phyloP scores from a whole-genome alignment of 106 monocot species.

The Iris macrosiphon region DNA sequence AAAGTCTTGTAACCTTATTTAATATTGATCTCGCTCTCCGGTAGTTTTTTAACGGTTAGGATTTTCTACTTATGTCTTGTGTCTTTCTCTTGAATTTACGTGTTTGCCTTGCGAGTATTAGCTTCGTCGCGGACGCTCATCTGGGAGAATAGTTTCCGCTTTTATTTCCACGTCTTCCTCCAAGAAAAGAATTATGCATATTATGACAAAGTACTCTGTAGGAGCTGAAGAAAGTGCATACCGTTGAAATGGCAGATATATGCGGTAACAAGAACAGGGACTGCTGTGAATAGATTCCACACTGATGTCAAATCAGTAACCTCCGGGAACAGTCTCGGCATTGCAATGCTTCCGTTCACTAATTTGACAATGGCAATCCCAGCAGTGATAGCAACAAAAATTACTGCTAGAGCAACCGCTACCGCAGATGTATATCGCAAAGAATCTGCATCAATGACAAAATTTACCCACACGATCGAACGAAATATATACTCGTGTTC shows the following conservation, averaged over 20 bases:
- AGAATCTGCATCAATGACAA: slow-evolving; percentile 39
- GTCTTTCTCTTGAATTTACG: too few species aligned
- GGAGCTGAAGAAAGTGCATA: too few species aligned
- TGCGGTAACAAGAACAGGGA: slow-evolving; percentile 63
- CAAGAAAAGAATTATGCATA: too few species aligned
- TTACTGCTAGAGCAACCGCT: slow-evolving; percentile 47
- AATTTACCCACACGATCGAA: not conserved
- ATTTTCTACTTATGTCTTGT: not conserved
- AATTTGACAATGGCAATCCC: slow-evolving; percentile 50
- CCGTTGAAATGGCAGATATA: slow-evolving; percentile 70
- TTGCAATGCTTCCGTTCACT: slow-evolving; percentile 24
- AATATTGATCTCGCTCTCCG: too few species aligned
- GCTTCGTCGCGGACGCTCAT: too few species aligned
- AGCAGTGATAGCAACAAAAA: slow-evolving; percentile 56
- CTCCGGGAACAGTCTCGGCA: slow-evolving; percentile 45
- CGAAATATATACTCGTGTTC: too few species aligned
- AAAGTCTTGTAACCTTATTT: too few species aligned
- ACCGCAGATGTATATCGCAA: slow-evolving; percentile 43
- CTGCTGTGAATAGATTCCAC: slow-evolving; percentile 67
- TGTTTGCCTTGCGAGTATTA: too few species aligned
- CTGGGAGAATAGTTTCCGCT: not conserved
- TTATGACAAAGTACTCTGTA: too few species aligned
- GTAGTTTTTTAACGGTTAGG: too few species aligned
- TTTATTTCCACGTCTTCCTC: not conserved
- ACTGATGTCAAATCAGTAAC: slow-evolving; percentile 35